Percentiles rank a stretch among this genome's conserved stretches.
Evolutionary conservation across 2,329 filamentous ascomycete genomes (phyloP).

Genomic region (Karstenula rhodostoma): DNA sequence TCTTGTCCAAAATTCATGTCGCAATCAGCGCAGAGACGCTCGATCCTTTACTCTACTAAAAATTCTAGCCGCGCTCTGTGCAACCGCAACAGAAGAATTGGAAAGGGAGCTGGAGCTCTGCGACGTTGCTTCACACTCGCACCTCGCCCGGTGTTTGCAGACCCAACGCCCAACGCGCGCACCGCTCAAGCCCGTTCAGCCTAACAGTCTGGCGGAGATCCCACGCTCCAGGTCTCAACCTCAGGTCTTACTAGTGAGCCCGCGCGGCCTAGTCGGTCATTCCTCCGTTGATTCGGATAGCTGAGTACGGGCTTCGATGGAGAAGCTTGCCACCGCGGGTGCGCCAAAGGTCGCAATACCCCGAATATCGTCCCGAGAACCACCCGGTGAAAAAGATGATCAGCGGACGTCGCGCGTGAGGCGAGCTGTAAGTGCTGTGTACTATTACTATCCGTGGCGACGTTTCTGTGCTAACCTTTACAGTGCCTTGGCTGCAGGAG

Average conservation of each 20-base stretch:
- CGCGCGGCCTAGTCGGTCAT: neutral
- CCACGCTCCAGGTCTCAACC: neutral
- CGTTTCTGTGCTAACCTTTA: neutral
- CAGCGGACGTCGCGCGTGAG: neutral
- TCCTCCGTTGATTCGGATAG: neutral
- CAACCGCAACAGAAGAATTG: neutral
- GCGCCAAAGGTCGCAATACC: conserved; percentile 1
- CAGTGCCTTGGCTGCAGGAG: conserved; percentile 6
- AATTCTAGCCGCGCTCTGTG: neutral
- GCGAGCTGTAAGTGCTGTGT: neutral
- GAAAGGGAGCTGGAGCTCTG: neutral
- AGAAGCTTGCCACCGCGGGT: neutral
- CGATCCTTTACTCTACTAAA: no score
- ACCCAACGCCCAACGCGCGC: neutral
- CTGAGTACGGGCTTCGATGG: neutral
- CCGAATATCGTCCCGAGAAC: neutral
- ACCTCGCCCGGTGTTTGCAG: neutral
- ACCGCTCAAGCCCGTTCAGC: neutral
- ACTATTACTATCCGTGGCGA: neutral
- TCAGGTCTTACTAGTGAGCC: neutral
- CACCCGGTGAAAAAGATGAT: neutral
- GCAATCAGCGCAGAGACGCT: no score
- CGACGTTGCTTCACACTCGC: neutral
- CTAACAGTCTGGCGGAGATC: neutral
- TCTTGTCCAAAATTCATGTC: no score